Conservation (phyloP, 768 basidiomycete genomes). For the Peribolospora baueri region DNA sequence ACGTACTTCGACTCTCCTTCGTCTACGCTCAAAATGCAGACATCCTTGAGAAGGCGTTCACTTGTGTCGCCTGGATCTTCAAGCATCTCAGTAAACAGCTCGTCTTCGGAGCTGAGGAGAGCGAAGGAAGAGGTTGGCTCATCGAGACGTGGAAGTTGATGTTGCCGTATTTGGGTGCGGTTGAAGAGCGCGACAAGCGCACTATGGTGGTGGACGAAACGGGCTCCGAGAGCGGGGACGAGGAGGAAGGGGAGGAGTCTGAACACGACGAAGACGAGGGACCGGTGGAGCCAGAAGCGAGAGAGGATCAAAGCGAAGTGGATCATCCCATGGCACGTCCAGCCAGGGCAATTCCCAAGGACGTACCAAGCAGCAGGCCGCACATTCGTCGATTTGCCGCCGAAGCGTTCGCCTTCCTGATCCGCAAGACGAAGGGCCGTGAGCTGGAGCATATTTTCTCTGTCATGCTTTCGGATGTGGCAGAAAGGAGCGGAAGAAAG, state of each 20-base stretch:
- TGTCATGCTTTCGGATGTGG: slow-evolving; percentile 2
- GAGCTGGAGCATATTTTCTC: background rate
- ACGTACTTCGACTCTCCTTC: too few species aligned
- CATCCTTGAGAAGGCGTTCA: slow-evolving; percentile 2
- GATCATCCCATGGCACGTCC: background rate
- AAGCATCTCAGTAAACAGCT: slow-evolving; percentile 7
- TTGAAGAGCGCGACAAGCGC: too few species aligned
- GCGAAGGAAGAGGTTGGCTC: background rate
- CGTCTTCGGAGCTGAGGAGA: background rate
- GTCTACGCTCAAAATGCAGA: too few species aligned
- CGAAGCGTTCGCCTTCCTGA: slow-evolving; percentile 10
- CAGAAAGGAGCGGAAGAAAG: slow-evolving; percentile 8
- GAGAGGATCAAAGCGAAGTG: background rate
- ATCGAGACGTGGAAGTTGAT: slow-evolving; percentile 3
- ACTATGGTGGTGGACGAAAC: background rate
- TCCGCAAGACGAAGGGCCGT: slow-evolving; percentile 5
- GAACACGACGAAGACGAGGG: background rate
- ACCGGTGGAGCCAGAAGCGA: background rate
- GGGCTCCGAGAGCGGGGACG: slow-evolving; percentile 6
- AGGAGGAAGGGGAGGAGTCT: background rate
- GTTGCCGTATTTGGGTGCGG: too few species aligned
- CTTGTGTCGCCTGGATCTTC: slow-evolving; percentile 9
- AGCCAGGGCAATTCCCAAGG: slow-evolving; percentile 1
- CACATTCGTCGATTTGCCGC: slow-evolving; percentile 9
- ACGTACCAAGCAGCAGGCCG: slow-evolving; percentile 4